A percentile compares a stretch with the other conserved stretches of the same genome.
phyloP scores from a whole-genome alignment of 768 basidiomycete genomes.

The Boletales sp. region DNA sequence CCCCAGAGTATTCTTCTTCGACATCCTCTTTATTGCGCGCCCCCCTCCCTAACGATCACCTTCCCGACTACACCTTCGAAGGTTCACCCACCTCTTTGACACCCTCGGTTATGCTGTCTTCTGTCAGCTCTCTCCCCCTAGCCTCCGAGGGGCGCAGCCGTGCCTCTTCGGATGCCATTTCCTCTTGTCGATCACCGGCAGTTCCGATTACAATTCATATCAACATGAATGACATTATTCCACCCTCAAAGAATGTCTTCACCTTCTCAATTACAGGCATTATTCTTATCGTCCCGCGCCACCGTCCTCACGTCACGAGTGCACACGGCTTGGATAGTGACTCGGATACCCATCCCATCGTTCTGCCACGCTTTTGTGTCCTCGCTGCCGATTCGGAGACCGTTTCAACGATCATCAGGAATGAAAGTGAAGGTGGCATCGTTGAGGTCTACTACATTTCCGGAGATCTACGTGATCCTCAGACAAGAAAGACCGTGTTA shows the following conservation, averaged over 20 bases:
- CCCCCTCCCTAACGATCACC: conserved; percentile 60
- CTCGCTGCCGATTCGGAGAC: conserved; percentile 64
- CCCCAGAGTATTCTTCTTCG: conserved; percentile 42
- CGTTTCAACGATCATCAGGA: conserved; percentile 54
- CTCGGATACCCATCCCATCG: conserved; percentile 47
- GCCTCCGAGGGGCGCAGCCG: conserved; percentile 35
- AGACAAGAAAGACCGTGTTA: conserved; percentile 60
- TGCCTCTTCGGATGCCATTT: conserved; percentile 32
- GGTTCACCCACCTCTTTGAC: conserved; percentile 49
- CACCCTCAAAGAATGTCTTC: conserved; percentile 61
- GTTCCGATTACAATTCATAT: conserved; percentile 69
- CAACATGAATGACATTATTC: conserved; percentile 74
- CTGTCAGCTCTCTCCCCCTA: conserved; percentile 33
- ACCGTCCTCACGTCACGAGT: conserved; percentile 23
- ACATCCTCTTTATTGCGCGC: conserved; percentile 69
- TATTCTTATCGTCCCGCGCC: conserved; percentile 54
- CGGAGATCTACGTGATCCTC: conserved; percentile 55
- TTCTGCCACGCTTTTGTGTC: conserved; percentile 66
- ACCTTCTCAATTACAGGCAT: conserved; percentile 65
- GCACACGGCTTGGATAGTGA: conserved; percentile 24
- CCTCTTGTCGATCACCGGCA: conserved; percentile 42
- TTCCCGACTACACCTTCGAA: conserved; percentile 79
- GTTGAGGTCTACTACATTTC: conserved; percentile 63
- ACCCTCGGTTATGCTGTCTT: conserved; percentile 40
- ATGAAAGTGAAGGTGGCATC: conserved; percentile 48